Evolutionary conservation across 257 asterid genomes (phyloP).

Genomic region (Schizonepeta tenuifolia): DNA sequence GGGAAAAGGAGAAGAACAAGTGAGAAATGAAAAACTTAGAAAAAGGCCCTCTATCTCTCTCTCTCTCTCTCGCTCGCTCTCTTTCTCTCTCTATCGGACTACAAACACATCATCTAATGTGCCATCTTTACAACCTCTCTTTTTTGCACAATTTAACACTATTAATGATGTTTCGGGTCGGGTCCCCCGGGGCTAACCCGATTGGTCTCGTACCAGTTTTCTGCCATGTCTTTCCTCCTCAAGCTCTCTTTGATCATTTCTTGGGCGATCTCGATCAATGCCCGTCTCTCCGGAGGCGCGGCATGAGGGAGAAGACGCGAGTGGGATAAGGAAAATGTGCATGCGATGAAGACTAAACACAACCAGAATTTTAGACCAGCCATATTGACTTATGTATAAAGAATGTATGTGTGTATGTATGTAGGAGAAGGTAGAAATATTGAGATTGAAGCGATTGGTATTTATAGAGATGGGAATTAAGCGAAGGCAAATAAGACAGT

Average conservation of each 20-base stretch:
- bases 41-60: constrained; percentile 8
- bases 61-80: neutral
- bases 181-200: constrained; percentile 61
- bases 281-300: neutral
- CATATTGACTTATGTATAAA: constrained; percentile 23
- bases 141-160: neutral
- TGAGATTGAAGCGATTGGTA: constrained; percentile 18
- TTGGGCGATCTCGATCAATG: constrained; percentile 40
- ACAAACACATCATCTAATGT: neutral
- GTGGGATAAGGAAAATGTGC: neutral
- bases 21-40: neutral
- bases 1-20: neutral
- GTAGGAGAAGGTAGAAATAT: constrained; percentile 2
- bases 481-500: neutral
- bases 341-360: constrained; percentile 33
- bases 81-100: too few species aligned
- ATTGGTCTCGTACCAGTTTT: constrained; percentile 29
- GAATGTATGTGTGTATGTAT: neutral
- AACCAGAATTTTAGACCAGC: constrained; percentile 32
- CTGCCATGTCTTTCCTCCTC: constrained; percentile 23
- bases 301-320: constrained; percentile 28
- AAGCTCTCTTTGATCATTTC: constrained; percentile 36
- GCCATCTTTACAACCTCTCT: neutral
- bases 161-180: constrained; percentile 56
- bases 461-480: constrained; percentile 30